Percentiles rank a stretch among this genome's conserved stretches.
Conservation (phyloP, 2,329 filamentous ascomycete genomes). For the Pseudopyricularia javanii region DNA sequence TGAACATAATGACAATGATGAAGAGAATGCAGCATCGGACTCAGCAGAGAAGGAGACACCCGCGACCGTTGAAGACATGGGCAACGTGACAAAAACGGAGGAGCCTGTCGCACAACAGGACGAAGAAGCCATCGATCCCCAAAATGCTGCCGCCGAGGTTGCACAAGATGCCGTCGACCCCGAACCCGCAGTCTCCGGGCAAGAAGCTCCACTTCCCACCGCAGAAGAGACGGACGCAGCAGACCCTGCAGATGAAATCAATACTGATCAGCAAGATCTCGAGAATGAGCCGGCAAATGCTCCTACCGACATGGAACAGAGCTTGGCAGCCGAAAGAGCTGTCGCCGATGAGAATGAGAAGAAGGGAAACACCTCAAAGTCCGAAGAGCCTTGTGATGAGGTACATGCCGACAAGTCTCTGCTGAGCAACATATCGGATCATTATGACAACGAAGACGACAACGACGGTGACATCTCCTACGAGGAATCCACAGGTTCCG, state of each 20-base stretch:
- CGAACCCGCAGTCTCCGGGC: background rate
- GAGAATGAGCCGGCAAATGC: background rate
- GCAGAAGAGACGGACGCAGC: background rate
- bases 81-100: background rate
- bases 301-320: background rate
- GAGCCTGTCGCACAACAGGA: background rate
- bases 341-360: constrained; percentile 35
- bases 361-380: constrained; percentile 12
- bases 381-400: constrained; percentile 1
- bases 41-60: background rate
- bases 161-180: background rate
- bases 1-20: background rate
- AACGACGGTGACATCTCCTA: constrained; percentile 1
- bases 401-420: constrained; percentile 2
- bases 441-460: constrained; percentile 1
- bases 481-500: constrained; percentile 3
- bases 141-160: background rate
- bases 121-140: background rate
- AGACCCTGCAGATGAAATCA: background rate
- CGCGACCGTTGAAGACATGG: background rate
- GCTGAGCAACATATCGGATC: constrained; percentile 1
- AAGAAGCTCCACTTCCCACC: background rate
- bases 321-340: constrained; percentile 31
- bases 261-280: background rate
- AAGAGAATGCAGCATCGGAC: background rate